phyloP scores from a whole-genome alignment of 2,329 filamentous ascomycete species.

The Colletotrichum gloeosporioides region DNA sequence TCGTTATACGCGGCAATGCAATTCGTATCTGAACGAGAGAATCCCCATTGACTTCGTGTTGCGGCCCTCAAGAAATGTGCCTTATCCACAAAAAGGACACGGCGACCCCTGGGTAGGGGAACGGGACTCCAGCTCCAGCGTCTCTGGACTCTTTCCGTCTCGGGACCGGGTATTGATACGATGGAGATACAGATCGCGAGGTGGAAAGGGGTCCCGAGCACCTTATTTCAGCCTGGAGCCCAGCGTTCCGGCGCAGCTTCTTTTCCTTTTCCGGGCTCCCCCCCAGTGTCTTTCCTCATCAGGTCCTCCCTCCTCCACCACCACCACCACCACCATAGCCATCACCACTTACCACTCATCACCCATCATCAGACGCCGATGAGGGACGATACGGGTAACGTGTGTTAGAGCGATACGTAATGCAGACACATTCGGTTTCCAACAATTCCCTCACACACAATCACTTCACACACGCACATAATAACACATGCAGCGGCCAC shows the following conservation, averaged over 20 bases:
- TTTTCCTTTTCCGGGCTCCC: background rate
- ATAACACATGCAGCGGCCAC: background rate
- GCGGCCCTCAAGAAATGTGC: background rate
- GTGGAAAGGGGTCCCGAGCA: background rate
- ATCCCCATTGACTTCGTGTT: background rate
- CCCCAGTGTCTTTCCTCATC: background rate
- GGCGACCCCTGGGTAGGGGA: background rate
- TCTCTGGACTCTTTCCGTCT: background rate
- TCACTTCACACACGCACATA: background rate
- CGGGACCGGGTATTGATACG: constrained; percentile 9
- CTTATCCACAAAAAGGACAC: background rate
- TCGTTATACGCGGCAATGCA: background rate
- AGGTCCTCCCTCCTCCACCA: background rate
- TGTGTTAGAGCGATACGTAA: background rate
- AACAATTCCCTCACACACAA: background rate
- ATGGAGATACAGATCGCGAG: constrained; percentile 9
- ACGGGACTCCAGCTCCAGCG: background rate
- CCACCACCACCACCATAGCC: background rate
- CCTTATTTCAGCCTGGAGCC: background rate
- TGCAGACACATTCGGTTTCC: background rate
- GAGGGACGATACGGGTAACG: background rate
- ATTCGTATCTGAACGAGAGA: background rate
- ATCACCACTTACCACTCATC: background rate
- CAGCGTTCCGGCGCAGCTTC: background rate
- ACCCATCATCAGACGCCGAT: background rate